Evolutionary conservation across 148 eudicot genomes (phyloP).

Genomic region (Vaccinium macrocarpon): DNA sequence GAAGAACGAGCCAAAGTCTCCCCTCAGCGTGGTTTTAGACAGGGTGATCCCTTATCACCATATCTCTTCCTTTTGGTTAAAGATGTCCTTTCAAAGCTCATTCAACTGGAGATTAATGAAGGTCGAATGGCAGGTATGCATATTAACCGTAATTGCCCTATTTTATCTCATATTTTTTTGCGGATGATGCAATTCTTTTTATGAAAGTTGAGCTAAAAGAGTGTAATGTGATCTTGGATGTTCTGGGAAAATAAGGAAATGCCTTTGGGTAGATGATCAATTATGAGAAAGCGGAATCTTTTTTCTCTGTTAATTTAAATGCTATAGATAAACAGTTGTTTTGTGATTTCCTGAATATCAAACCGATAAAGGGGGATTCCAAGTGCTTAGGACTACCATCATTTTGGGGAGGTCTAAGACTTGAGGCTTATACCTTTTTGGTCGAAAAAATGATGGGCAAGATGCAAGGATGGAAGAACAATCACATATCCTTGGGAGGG

Average conservation of each 20-base stretch:
- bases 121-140: not conserved
- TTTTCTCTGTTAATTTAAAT: not conserved
- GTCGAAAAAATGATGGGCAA: too few relatives aligned
- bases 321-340: not conserved
- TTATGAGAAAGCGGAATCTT: not conserved
- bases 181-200: not conserved
- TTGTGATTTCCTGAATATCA: not conserved
- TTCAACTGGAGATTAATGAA: too few relatives aligned
- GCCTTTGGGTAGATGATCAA: not conserved
- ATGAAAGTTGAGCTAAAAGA: not conserved
- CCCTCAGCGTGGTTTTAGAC: not conserved
- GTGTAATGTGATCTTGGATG: not conserved
- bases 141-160: not conserved
- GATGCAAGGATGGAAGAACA: too few relatives aligned
- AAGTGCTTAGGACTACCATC: not conserved
- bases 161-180: not conserved
- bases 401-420: too few relatives aligned
- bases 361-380: not conserved
- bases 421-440: too few relatives aligned
- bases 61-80: not conserved
- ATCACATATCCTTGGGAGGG: too few relatives aligned
- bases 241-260: not conserved
- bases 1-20: not conserved
- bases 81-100: not conserved
- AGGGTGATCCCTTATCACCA: not conserved